A percentile compares a stretch with the other conserved stretches of the same genome.
Conservation (phyloP, 2,329 filamentous ascomycete species). For the Erysiphe pulchra region DNA sequence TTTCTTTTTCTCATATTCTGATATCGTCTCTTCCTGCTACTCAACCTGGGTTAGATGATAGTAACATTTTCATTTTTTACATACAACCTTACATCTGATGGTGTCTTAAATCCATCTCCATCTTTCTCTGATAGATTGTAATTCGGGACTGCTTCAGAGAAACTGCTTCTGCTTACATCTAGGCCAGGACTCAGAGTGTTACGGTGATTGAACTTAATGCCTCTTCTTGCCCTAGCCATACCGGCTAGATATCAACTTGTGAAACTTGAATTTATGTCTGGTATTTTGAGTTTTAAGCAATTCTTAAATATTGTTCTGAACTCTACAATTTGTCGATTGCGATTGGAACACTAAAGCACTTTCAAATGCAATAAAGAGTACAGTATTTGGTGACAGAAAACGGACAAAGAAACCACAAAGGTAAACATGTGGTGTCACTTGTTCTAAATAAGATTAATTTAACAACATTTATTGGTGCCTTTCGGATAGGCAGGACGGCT, state of each 20-base stretch:
- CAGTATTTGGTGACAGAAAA: too few species aligned
- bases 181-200: conserved; percentile 11
- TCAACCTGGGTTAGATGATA: conserved; percentile 1
- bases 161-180: conserved; percentile 32
- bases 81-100: conserved; percentile 13
- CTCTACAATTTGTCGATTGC: too few species aligned
- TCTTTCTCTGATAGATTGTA: conserved; percentile 9
- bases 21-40: conserved; percentile 14
- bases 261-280: too few species aligned
- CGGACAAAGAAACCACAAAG: too few species aligned
- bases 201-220: conserved; percentile 24
- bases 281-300: too few species aligned
- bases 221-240: conserved; percentile 23
- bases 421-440: too few species aligned
- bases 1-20: conserved; percentile 96
- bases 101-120: conserved; percentile 14
- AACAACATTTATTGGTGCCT: too few species aligned
- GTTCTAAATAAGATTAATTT: too few species aligned
- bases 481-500: too few species aligned
- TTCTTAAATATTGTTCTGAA: too few species aligned
- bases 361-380: too few species aligned
- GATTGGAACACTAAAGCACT: too few species aligned
- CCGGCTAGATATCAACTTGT: not conserved
- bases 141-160: conserved; percentile 33
- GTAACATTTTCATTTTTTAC: not conserved